Evolutionary conservation across 192 early-diverging fungal genomes (phyloP).

Genomic region (Podila clonocystis): DNA sequence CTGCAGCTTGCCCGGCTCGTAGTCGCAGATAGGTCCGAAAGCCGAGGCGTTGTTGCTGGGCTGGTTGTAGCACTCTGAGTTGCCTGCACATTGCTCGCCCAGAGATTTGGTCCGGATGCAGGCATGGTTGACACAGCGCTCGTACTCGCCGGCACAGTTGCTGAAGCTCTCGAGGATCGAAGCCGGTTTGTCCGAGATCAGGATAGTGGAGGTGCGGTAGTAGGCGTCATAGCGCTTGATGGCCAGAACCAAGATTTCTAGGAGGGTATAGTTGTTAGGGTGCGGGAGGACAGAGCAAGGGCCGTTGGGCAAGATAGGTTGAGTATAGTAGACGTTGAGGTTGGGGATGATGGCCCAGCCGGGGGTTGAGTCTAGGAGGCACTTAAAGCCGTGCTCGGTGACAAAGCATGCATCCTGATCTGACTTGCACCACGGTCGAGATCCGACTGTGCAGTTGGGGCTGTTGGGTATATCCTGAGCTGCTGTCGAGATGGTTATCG

Average conservation of each 20-base stretch:
- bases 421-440: neutral
- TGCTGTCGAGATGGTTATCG: neutral
- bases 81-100: conserved; percentile 2
- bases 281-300: neutral
- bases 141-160: neutral
- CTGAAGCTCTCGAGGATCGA: conserved; percentile 5
- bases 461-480: neutral
- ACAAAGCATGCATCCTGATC: neutral
- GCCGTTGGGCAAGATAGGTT: neutral
- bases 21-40: conserved; percentile 5
- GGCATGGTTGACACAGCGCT: neutral
- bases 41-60: neutral
- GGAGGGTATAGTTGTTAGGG: neutral
- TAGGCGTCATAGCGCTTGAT: conserved; percentile 9
- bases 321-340: conserved; percentile 2
- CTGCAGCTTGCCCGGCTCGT: neutral
- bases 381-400: neutral
- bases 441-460: neutral
- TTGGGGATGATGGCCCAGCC: conserved; percentile 4
- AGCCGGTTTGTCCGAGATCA: conserved; percentile 5
- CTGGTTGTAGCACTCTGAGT: conserved; percentile 9
- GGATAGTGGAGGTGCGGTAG: conserved; percentile 13
- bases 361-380: neutral
- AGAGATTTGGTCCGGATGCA: neutral
- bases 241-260: conserved; percentile 1